Conservation (phyloP, 176 grass and related monocot species). For the Zea mays region Zm-B73-REFERENCE-NAM-5.0 NC_050102.1:148086001-148086500, state of each 20-base stretch:
- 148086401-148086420: not conserved
- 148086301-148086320: not conserved
- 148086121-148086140: too few species aligned
- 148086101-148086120: too few species aligned
- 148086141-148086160: too few species aligned
- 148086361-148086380: not conserved
- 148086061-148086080: too few species aligned
- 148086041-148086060: too few species aligned
- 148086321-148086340: not conserved
- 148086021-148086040: too few species aligned
- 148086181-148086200: too few species aligned
- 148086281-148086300: not conserved
- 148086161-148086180: too few species aligned
- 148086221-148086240: not conserved
- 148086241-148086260: not conserved
- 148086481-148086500: conserved; percentile 75
- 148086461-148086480: conserved; percentile 35
- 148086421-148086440: conserved; percentile 77
- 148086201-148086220: too few species aligned
- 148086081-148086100: too few species aligned
- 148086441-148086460: conserved; percentile 46
- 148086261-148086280: not conserved
- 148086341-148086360: not conserved
- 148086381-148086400: not conserved
- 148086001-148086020: too few species aligned